Conservation (phyloP, 768 basidiomycete species). For the Phanerodontia chrysosporium region DNA sequence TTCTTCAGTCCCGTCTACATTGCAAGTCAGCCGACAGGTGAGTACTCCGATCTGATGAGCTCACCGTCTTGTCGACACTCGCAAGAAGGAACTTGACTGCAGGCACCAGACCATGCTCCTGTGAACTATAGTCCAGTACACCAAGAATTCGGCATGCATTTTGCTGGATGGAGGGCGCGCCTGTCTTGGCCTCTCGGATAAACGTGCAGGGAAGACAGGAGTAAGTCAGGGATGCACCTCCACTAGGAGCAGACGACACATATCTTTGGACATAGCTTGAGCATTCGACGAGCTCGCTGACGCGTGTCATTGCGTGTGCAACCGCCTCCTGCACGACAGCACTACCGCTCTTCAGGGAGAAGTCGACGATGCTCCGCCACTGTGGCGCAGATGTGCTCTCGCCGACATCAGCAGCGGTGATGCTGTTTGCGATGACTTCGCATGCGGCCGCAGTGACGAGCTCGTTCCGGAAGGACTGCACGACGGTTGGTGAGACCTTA, state of each 20-base stretch:
- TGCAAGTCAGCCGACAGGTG: constrained; percentile 13
- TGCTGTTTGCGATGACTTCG: constrained; percentile 57
- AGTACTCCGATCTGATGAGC: constrained; percentile 23
- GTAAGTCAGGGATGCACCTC: neutral
- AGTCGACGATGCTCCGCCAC: constrained; percentile 70
- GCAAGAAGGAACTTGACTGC: constrained; percentile 57
- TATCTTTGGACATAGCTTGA: constrained; percentile 66
- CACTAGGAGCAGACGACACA: constrained; percentile 34
- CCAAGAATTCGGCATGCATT: constrained; percentile 71
- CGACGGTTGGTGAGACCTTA: constrained; percentile 49
- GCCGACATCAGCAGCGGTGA: constrained; percentile 53
- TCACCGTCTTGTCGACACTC: constrained; percentile 52
- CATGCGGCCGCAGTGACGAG: constrained; percentile 71
- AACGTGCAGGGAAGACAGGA: constrained; percentile 39
- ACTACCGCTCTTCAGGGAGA: constrained; percentile 65
- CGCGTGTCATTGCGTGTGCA: constrained; percentile 60
- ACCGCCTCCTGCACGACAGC: constrained; percentile 70
- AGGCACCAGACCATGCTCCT: constrained; percentile 49
- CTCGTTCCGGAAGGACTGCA: constrained; percentile 67
- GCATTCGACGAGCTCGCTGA: constrained; percentile 69
- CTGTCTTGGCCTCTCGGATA: constrained; percentile 55
- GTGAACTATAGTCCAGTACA: constrained; percentile 55
- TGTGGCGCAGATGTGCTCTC: constrained; percentile 38
- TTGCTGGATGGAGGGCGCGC: constrained; percentile 58
- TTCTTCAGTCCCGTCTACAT: constrained; percentile 36